Base-by-base conservation (phyloP, 441 rosid genomes). In the Populus hybrid region DNA sequence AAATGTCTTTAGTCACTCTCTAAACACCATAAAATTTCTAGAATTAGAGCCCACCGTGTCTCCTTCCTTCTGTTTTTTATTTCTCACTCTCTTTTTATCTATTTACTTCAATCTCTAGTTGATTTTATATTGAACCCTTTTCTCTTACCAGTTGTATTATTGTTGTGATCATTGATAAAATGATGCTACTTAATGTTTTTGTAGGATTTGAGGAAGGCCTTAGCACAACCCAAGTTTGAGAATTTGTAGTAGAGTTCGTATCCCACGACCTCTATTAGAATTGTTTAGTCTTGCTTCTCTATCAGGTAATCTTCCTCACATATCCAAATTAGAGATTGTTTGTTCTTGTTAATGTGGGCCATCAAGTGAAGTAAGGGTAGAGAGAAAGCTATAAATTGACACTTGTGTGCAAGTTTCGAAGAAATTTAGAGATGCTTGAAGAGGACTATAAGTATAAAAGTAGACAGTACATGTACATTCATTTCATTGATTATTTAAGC, bases 251-350 rank as follows among this genome's bases (percentile, higher is more conserved):
- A 23, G 68, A 78, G 80, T 53, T 81, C 88, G 9, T 95, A 92
- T 83, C 98, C 97, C 8, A 85, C 93, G 98, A 74, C 86, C 66
- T 95, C 95, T 36, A 90, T 93, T 76, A 98, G 97, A 67, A 68
- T 84, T 61, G 86, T 93, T 63, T 95, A 80, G 61, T 93, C 97
- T 74, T 95, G 98, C 91, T 95, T 93, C 86, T 92, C 94, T 69
- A 91, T 94, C 56, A 93, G 97, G 98, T 95, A 85, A 20, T 31
- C 23, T 73, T 56, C 59, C 59, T 50, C n/a, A 2, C 8, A 1
- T 56, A 45, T 66, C 23, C 6, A 45, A 63, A 45, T n/a, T n/a
- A n/a, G 8, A 18, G n/a, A 33, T 9, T 33, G 18, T n/a, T 59
- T 50, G 16, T 50, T 4, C 59, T 14, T 16, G 35, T 50, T 50